phyloP scores from a whole-genome alignment of 2,329 filamentous ascomycete species.

The Ophiostoma pallidulum region DNA sequence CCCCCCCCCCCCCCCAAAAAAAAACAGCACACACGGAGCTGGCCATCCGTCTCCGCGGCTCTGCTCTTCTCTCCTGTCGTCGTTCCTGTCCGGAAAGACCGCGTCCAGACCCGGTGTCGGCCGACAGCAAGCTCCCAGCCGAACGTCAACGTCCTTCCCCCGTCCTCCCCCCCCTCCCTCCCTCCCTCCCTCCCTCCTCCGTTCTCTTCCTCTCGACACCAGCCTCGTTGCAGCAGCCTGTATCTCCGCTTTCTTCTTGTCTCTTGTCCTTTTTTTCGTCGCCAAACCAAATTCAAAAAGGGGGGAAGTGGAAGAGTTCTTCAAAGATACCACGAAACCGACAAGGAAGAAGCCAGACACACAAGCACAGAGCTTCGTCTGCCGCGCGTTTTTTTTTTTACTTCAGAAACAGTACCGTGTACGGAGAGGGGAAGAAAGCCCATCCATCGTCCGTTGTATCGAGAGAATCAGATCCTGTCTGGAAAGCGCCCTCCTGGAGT shows the following conservation, averaged over 20 bases:
- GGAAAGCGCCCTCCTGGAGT: conserved; percentile 29
- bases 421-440: conserved; percentile 8
- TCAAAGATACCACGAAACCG: conserved; percentile 2
- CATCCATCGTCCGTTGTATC: conserved; percentile 15
- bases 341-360: conserved; percentile 24
- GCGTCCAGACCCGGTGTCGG: neutral
- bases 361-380: conserved; percentile 60
- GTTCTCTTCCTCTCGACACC: neutral
- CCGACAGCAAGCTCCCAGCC: neutral
- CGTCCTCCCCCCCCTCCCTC: neutral
- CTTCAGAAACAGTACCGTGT: conserved; percentile 16
- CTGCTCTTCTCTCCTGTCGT: neutral
- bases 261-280: neutral
- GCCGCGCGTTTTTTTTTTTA: conserved; percentile 24
- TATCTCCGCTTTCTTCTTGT: neutral
- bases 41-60: neutral
- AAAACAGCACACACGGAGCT: no score
- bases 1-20: neutral
- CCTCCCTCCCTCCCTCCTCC: neutral
- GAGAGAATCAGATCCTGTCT: conserved; percentile 19
- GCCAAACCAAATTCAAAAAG: neutral
- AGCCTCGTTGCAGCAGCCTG: neutral
- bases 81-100: neutral
- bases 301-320: neutral
- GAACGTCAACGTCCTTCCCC: neutral